Evolutionary conservation across 2,329 filamentous ascomycete genomes (phyloP), one percentile per base, ranked within the genome.

Genomic region (Aureobasidium mangrovei): DNA sequence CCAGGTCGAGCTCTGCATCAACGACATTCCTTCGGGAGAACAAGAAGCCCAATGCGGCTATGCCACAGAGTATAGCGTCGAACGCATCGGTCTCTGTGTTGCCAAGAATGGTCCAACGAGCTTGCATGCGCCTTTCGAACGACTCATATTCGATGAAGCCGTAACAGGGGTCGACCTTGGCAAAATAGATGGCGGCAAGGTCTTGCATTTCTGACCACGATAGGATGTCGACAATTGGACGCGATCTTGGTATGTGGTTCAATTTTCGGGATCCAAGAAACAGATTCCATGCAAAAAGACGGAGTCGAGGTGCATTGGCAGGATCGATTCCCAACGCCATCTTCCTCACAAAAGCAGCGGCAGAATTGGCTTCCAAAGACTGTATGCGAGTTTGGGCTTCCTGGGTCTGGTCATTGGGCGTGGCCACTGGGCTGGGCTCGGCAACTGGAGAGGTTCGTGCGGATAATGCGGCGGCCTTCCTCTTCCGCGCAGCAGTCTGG

Each of bases 201-300:
- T 62, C 61, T 18, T 69, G 64, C 74, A 81, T 78, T 38, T 77
- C 71, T 6, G 70, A 64, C 32, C 72, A 71, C 1, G 75, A 72
- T 3, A 80, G 60, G 12, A 78, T 70, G 2, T 73, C 71, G 1
- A 70, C 74, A 1, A 81, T 70, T 1, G 67, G 64, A n/a, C 61
- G 61, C 2, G 63, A 55, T 9, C 58, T 56, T 24, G 56, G 36
- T 7, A 51, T 47, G 44, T 67, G 62, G 0, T 60, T 56, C 7
- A 36, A 49, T 3, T 62, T 62, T 8, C 60, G 31, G 54, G 63
- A 60, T 42, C 65, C 71, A 10, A 74, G 64, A 6, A 49, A 49
- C n/a, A 49, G 35, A 60, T 82, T 81, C 79, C 79, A 82, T 0
- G 75, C 77, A 61, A 82, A 81, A 0, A 78, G 71, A 59, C 78